These are phyloP conservation scores for Lyophyllum decastes DNA, from an alignment of 768 basidiomycete genomes.

Conservation along the genomic window DNA sequence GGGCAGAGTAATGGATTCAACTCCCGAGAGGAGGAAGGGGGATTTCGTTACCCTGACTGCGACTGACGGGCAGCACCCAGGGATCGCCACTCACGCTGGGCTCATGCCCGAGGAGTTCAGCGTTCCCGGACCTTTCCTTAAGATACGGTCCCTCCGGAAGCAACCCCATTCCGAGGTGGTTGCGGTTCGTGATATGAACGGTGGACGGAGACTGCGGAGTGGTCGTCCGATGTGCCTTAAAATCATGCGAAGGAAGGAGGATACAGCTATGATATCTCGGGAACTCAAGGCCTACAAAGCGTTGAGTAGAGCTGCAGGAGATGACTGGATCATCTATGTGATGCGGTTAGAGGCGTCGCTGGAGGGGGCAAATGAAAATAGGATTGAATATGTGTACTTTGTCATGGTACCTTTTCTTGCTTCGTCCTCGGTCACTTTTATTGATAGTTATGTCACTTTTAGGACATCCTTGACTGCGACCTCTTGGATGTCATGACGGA, in stretches of 20 bases:
- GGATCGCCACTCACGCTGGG: background rate
- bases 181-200: slow-evolving; percentile 22
- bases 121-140: slow-evolving; percentile 29
- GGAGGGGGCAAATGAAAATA: slow-evolving; percentile 19
- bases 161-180: slow-evolving; percentile 14
- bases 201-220: slow-evolving; percentile 6
- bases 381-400: slow-evolving; percentile 26
- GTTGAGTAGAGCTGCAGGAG: slow-evolving; percentile 23
- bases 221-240: slow-evolving; percentile 42
- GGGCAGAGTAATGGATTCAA: background rate
- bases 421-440: background rate
- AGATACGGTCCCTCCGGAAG: slow-evolving; percentile 24
- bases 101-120: background rate
- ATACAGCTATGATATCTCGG: slow-evolving; percentile 20
- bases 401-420: slow-evolving; percentile 33
- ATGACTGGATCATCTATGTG: slow-evolving; percentile 32
- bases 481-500: slow-evolving; percentile 28
- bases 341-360: slow-evolving; percentile 40
- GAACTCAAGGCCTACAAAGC: slow-evolving; percentile 38
- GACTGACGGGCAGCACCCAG: background rate
- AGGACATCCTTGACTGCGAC: slow-evolving; percentile 44
- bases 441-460: background rate
- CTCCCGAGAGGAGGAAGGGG: background rate
- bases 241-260: slow-evolving; percentile 24
- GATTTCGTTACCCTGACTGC: background rate